Conservation (phyloP, 2,329 filamentous ascomycete genomes). For the Epichloe aotearoae region DNA sequence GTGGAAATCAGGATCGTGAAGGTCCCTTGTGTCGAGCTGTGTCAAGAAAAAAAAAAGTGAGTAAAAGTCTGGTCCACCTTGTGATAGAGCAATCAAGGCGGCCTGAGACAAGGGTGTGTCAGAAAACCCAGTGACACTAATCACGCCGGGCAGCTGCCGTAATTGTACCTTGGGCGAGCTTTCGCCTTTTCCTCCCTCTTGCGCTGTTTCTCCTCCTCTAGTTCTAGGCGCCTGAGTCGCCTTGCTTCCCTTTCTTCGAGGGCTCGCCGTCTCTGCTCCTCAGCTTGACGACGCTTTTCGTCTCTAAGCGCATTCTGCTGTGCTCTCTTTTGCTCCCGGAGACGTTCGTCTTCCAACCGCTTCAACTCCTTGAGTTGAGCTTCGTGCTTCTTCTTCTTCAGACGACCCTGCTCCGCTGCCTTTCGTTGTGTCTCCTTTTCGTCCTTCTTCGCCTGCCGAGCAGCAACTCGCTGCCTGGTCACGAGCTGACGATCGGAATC, state of each 20-base stretch:
- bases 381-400: conserved; percentile 3
- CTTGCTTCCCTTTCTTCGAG: conserved; percentile 8
- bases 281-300: conserved; percentile 5
- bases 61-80: background rate
- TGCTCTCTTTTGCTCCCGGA: conserved; percentile 7
- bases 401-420: conserved; percentile 3
- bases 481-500: conserved; percentile 11
- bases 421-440: conserved; percentile 1
- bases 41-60: background rate
- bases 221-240: conserved; percentile 3
- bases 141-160: conserved; percentile 11
- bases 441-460: conserved; percentile 1
- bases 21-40: background rate
- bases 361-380: conserved; percentile 4
- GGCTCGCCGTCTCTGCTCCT: conserved; percentile 9
- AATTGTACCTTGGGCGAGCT: conserved; percentile 11
- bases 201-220: conserved; percentile 7
- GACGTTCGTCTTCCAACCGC: conserved; percentile 10
- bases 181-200: conserved; percentile 10
- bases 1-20: background rate
- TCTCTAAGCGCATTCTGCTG: conserved; percentile 5
- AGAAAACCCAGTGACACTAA: conserved; percentile 2
- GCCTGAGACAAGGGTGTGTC: background rate
- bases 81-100: background rate
- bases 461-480: conserved; percentile 7